phyloP scores from a whole-genome alignment of 2,329 filamentous ascomycete genomes.

The Tolypocladium endophyticum region DNA sequence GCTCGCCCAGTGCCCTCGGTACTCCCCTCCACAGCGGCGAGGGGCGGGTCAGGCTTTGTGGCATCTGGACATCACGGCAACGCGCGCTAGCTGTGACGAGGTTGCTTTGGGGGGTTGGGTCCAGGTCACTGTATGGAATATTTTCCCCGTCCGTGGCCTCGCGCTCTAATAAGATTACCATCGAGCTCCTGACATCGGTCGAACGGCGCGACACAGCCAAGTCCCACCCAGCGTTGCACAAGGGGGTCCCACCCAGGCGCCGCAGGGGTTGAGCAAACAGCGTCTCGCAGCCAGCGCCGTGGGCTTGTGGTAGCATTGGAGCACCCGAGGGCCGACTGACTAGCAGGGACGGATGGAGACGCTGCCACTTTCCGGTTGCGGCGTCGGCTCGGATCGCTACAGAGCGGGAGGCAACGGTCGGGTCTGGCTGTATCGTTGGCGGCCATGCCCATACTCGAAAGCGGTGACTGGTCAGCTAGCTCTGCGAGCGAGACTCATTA shows the following conservation, averaged over 20 bases:
- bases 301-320: not conserved
- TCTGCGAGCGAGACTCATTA: not conserved
- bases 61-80: not conserved
- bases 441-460: not conserved
- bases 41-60: not conserved
- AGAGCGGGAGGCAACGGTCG: not conserved
- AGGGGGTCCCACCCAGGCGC: slow-evolving; percentile 6
- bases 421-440: not conserved
- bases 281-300: not conserved
- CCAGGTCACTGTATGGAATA: not conserved
- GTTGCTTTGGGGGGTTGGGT: not conserved
- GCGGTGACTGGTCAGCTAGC: not conserved
- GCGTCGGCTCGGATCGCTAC: slow-evolving; percentile 8
- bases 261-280: slow-evolving; percentile 3
- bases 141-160: not conserved
- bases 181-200: not conserved
- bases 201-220: slow-evolving; percentile 1
- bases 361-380: slow-evolving; percentile 5
- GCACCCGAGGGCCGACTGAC: not conserved
- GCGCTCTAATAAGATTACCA: not conserved
- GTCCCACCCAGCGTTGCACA: slow-evolving; percentile 9
- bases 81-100: not conserved
- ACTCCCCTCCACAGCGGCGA: not conserved
- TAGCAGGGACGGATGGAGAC: not conserved
- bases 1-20: not conserved